Evolutionary conservation across 106 monocot species (phyloP).

Genomic region (Narthecium ossifragum): DNA sequence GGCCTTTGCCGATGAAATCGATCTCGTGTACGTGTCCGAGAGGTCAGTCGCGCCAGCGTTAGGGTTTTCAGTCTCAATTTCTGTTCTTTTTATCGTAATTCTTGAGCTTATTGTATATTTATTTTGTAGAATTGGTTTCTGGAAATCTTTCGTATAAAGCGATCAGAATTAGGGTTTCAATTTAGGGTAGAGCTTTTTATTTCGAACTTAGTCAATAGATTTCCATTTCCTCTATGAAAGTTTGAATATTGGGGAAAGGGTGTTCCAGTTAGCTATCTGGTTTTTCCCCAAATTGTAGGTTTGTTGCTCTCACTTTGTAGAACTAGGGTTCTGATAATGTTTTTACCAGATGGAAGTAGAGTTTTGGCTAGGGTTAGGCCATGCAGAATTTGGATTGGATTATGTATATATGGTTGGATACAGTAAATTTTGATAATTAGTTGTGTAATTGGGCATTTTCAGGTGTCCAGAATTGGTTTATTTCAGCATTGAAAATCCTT

Average conservation of each 20-base stretch:
- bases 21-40: conserved; percentile 38
- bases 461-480: conserved; percentile 51
- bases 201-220: background rate
- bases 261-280: background rate
- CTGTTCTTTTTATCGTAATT: background rate
- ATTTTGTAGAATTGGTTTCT: background rate
- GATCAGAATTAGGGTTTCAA: background rate
- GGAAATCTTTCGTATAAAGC: too few species aligned
- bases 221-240: background rate
- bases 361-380: too few species aligned
- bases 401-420: background rate
- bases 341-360: too few species aligned
- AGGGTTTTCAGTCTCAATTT: background rate
- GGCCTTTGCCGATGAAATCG: conserved; percentile 25
- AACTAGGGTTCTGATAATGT: background rate
- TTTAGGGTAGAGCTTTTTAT: background rate
- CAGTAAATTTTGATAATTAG: background rate
- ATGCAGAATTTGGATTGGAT: background rate
- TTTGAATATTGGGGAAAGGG: background rate
- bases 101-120: background rate
- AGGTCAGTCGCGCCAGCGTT: conserved; percentile 16
- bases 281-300: background rate
- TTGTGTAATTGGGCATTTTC: conserved; percentile 8
- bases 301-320: background rate
- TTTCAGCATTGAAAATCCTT: conserved; percentile 39